Percentiles rank a stretch among this genome's conserved stretches.
Evolutionary conservation across 2,329 filamentous ascomycete species (phyloP).

Genomic region (Monosporascus sp.): DNA sequence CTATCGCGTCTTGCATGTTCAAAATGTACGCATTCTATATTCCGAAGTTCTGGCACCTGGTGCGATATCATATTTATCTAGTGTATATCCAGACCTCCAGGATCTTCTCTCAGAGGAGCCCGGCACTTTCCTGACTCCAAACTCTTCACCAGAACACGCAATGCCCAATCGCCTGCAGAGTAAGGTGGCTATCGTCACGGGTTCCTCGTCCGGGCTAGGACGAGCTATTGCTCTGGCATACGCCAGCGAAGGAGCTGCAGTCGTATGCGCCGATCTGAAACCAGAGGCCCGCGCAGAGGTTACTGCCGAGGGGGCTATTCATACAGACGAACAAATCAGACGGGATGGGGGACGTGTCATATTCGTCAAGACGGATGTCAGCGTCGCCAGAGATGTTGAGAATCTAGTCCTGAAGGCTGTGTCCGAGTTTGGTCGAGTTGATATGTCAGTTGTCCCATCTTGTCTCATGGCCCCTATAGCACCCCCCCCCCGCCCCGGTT

Average conservation of each 20-base stretch:
- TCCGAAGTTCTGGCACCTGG: too few species aligned
- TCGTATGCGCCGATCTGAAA: conserved; percentile 38
- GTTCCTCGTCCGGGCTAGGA: conserved; percentile 41
- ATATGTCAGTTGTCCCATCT: conserved; percentile 29
- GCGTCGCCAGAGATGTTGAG: conserved; percentile 30
- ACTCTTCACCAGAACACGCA: too few species aligned
- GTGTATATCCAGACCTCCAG: too few species aligned
- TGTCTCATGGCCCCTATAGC: too few species aligned
- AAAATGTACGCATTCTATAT: too few species aligned
- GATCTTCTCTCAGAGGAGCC: too few species aligned
- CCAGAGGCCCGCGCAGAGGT: conserved; percentile 20
- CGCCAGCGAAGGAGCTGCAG: conserved; percentile 33
- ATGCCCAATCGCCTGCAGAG: conserved; percentile 19
- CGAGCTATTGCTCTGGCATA: conserved; percentile 40
- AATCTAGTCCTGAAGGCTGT: conserved; percentile 31
- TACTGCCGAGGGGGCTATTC: conserved; percentile 18
- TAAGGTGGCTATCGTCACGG: conserved; percentile 39
- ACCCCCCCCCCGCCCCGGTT: too few species aligned
- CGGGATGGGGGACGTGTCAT: conserved; percentile 30
- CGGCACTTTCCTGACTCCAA: too few species aligned
- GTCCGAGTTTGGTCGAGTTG: conserved; percentile 32
- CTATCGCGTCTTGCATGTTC: too few species aligned
- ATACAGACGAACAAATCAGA: conserved; percentile 35
- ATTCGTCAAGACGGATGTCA: conserved; percentile 41
- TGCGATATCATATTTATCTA: too few species aligned